A percentile compares a stretch with the other conserved stretches of the same genome.
Evolutionary conservation across 768 basidiomycete genomes (phyloP).

Genomic region (Calocera cornea): DNA sequence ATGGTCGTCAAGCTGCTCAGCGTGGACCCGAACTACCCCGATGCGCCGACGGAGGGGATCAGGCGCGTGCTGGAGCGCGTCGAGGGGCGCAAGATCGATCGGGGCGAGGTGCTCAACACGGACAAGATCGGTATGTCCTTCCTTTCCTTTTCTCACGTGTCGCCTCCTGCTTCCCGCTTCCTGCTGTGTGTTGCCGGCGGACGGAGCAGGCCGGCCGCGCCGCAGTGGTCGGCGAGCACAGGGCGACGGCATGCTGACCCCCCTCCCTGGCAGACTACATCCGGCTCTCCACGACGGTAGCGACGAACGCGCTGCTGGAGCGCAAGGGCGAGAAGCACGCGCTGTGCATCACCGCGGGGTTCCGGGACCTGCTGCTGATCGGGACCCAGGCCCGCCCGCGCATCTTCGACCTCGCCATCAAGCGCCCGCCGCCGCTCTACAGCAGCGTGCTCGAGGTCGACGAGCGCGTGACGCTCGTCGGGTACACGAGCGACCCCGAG

Average conservation of each 20-base stretch:
- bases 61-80: slow-evolving; percentile 70
- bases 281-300: slow-evolving; percentile 84
- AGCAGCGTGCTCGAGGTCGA: slow-evolving; percentile 62
- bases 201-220: not conserved
- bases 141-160: not conserved
- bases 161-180: not conserved
- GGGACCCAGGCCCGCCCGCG: slow-evolving; percentile 89
- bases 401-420: slow-evolving; percentile 90
- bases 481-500: slow-evolving; percentile 80
- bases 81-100: slow-evolving; percentile 50
- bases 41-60: slow-evolving; percentile 92
- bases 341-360: slow-evolving; percentile 79
- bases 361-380: slow-evolving; percentile 76
- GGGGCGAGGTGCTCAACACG: slow-evolving; percentile 54
- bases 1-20: slow-evolving; percentile 79
- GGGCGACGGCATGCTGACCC: not conserved
- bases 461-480: slow-evolving; percentile 88
- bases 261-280: slow-evolving; percentile 56
- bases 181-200: not conserved
- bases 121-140: slow-evolving; percentile 57
- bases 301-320: slow-evolving; percentile 90
- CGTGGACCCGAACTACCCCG: slow-evolving; percentile 83
- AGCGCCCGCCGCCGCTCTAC: slow-evolving; percentile 63
- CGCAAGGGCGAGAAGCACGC: slow-evolving; percentile 89
- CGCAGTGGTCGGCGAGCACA: not conserved